Conservation (phyloP, 371 early-diverging fungal species). For the Amoeboaphelidium protococcarum region DNA sequence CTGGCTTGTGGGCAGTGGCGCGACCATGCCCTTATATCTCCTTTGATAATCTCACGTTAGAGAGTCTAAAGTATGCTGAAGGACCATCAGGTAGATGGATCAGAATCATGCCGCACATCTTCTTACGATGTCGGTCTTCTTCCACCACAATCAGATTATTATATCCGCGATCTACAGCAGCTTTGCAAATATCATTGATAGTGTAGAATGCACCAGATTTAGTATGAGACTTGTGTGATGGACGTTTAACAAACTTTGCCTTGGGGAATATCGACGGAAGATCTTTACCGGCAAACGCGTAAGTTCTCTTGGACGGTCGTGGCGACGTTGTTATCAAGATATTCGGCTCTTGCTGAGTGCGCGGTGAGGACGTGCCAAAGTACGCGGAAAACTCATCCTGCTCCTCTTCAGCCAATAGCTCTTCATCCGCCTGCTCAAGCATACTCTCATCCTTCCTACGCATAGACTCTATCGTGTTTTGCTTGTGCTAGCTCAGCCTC, state of each 20-base stretch:
- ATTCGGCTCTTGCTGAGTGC: constrained; percentile 58
- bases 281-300: constrained; percentile 71
- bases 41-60: constrained; percentile 41
- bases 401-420: constrained; percentile 60
- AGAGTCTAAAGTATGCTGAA: constrained; percentile 79
- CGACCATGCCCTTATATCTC: constrained; percentile 57
- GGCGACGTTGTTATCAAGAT: constrained; percentile 64
- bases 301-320: constrained; percentile 18
- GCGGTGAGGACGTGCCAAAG: constrained; percentile 54
- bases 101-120: constrained; percentile 50
- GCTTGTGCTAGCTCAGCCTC: constrained; percentile 64
- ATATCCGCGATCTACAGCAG: constrained; percentile 57
- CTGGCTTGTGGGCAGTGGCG: constrained; percentile 64
- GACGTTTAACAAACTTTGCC: constrained; percentile 60
- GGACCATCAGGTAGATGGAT: constrained; percentile 92
- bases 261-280: constrained; percentile 70
- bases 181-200: constrained; percentile 64
- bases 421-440: constrained; percentile 37
- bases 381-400: constrained; percentile 76
- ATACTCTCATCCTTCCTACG: constrained; percentile 81
- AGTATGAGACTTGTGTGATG: too few relatives aligned
- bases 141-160: constrained; percentile 75
- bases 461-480: constrained; percentile 70
- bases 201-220: constrained; percentile 60
- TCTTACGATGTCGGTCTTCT: constrained; percentile 45